phyloP scores from a whole-genome alignment of 2,329 filamentous ascomycete genomes.

The Microcyclospora pomicola region DNA sequence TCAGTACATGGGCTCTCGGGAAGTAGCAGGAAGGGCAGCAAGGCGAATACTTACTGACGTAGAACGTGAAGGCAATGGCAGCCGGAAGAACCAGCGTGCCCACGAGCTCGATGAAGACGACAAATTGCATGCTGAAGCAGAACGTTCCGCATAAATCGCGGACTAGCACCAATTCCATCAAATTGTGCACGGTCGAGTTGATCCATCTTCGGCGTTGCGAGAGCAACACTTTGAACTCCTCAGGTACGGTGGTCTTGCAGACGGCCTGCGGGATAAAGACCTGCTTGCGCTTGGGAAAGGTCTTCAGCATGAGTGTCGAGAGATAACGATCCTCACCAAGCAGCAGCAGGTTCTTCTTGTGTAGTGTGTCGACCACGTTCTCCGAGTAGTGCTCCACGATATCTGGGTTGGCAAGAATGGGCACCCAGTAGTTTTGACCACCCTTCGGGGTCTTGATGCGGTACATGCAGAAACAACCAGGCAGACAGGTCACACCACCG shows the following conservation, averaged over 20 bases:
- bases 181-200: slow-evolving; percentile 96
- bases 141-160: slow-evolving; percentile 95
- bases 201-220: slow-evolving; percentile 97
- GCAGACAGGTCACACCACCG: slow-evolving; percentile 95
- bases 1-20: not conserved
- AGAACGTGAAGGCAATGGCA: slow-evolving; percentile 93
- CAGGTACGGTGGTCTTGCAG: slow-evolving; percentile 95
- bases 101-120: slow-evolving; percentile 87
- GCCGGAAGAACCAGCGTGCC: slow-evolving; percentile 90
- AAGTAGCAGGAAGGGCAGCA: not conserved
- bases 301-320: slow-evolving; percentile 94
- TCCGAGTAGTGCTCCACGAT: slow-evolving; percentile 99
- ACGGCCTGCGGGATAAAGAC: slow-evolving; percentile 97
- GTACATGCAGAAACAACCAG: slow-evolving; percentile 99
- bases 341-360: slow-evolving; percentile 90
- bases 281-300: slow-evolving; percentile 97
- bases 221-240: slow-evolving; percentile 78
- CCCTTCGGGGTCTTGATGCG: slow-evolving; percentile 98
- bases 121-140: slow-evolving; percentile 99
- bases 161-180: slow-evolving; percentile 94
- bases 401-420: slow-evolving; percentile 94
- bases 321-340: slow-evolving; percentile 91
- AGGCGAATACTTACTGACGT: slow-evolving; percentile 57
- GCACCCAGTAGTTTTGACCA: slow-evolving; percentile 98
- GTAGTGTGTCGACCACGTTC: slow-evolving; percentile 94